These are phyloP conservation scores for Boletus sp. DNA, from an alignment of 768 basidiomycete species.

Conservation along the genomic window DNA sequence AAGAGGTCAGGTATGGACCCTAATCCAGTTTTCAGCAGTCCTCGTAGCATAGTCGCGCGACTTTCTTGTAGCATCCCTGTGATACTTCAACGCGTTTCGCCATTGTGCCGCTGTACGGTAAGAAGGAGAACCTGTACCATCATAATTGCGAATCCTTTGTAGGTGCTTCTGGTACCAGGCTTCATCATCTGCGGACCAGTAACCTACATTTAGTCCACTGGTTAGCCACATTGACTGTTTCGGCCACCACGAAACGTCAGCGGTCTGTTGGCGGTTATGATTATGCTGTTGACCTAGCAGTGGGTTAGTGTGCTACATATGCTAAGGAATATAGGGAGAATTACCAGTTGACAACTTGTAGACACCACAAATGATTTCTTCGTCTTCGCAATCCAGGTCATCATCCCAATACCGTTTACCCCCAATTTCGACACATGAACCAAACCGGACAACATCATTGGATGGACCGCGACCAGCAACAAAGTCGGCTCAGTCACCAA, in stretches of 20 bases:
- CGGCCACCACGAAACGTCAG: constrained; percentile 6
- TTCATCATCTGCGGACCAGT: constrained; percentile 2
- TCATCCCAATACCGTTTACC: neutral
- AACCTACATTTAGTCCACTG: neutral
- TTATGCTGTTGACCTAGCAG: neutral
- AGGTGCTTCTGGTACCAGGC: neutral
- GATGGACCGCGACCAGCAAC: no score
- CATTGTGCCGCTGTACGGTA: neutral
- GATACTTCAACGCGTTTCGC: neutral
- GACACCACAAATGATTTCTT: neutral
- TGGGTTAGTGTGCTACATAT: no score
- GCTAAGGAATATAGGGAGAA: no score
- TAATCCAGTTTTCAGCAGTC: no score
- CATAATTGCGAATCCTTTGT: neutral
- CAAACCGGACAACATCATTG: neutral
- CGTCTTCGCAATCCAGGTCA: neutral
- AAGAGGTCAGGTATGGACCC: no score
- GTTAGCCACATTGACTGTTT: constrained; percentile 3
- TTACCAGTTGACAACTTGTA: constrained; percentile 2
- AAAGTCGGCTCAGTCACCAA: no score
- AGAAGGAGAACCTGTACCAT: neutral
- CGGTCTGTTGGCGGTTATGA: no score
- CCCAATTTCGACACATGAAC: neutral
- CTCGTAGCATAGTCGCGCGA: no score
- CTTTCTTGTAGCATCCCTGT: neutral